Percentiles rank a stretch among this genome's conserved stretches.
Conservation (phyloP, 441 rosid genomes). For the Capsella rubella region DNA sequence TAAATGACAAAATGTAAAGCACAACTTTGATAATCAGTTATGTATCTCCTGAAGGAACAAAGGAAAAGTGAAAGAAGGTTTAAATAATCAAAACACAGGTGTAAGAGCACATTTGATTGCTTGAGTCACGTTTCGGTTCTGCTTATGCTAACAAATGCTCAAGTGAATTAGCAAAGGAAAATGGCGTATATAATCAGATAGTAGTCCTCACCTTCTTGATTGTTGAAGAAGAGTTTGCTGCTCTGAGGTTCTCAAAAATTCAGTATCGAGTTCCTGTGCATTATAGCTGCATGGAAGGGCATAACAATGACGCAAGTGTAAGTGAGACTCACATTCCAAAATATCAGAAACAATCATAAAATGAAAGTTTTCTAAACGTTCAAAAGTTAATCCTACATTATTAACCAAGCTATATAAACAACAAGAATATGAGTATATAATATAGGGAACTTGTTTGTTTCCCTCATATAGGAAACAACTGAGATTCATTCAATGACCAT, state of each 20-base stretch:
- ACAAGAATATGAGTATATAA: neutral
- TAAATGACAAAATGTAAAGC: neutral
- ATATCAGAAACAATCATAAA: neutral
- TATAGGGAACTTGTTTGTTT: too few relatives aligned
- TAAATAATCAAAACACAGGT: constrained; percentile 6
- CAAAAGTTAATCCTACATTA: neutral
- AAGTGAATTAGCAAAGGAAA: constrained; percentile 1
- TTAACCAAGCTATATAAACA: constrained; percentile 3
- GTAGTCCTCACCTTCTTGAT: constrained; percentile 58
- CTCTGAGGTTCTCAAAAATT: constrained; percentile 51
- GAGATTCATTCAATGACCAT: neutral
- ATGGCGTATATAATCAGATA: neutral
- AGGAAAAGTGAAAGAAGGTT: neutral
- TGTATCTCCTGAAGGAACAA: neutral
- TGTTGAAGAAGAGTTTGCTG: constrained; percentile 62
- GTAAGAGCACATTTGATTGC: constrained; percentile 11
- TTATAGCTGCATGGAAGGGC: constrained; percentile 52
- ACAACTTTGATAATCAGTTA: neutral
- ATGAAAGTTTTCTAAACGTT: neutral
- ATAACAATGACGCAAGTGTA: constrained; percentile 28
- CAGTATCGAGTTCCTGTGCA: constrained; percentile 60
- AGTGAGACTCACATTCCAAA: constrained; percentile 20
- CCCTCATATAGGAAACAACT: neutral
- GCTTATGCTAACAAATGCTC: neutral
- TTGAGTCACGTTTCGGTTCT: neutral